phyloP scores from a whole-genome alignment of 257 asterid species.

The Ajuga chamaepitys region DNA sequence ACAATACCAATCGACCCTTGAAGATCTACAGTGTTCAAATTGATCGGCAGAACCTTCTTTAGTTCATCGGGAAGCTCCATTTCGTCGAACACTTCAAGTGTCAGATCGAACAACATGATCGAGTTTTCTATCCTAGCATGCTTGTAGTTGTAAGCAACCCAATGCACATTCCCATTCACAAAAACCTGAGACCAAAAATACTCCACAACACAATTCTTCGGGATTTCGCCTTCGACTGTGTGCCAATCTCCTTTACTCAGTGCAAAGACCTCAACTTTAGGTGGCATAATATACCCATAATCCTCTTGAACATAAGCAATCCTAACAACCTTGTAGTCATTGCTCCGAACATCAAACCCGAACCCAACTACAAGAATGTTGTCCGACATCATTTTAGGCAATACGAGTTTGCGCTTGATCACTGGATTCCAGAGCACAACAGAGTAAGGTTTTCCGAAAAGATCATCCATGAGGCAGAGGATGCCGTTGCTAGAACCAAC shows the following conservation, averaged over 20 bases:
- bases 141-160: conserved; percentile 22
- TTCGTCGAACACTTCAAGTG: too few relatives aligned
- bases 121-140: not conserved
- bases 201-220: conserved; percentile 13
- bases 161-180: conserved; percentile 25
- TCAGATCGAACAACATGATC: too few relatives aligned
- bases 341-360: too few relatives aligned
- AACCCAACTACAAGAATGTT: too few relatives aligned
- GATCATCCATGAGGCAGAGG: conserved; percentile 27
- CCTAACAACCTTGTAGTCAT: too few relatives aligned
- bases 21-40: not conserved
- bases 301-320: too few relatives aligned
- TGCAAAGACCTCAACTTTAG: too few relatives aligned
- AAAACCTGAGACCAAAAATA: conserved; percentile 21
- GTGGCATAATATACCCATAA: too few relatives aligned
- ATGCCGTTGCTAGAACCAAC: conserved; percentile 35
- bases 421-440: conserved; percentile 37
- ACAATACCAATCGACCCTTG: conserved; percentile 14
- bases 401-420: too few relatives aligned
- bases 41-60: conserved; percentile 1
- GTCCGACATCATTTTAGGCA: too few relatives aligned
- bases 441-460: conserved; percentile 8
- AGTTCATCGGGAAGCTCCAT: conserved; percentile 12
- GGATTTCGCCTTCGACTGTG: too few relatives aligned
- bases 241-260: too few relatives aligned